Percentiles rank a stretch among this genome's conserved stretches.
phyloP scores from a whole-genome alignment of 345 rosid species.

The Durio zibethinus region DNA sequence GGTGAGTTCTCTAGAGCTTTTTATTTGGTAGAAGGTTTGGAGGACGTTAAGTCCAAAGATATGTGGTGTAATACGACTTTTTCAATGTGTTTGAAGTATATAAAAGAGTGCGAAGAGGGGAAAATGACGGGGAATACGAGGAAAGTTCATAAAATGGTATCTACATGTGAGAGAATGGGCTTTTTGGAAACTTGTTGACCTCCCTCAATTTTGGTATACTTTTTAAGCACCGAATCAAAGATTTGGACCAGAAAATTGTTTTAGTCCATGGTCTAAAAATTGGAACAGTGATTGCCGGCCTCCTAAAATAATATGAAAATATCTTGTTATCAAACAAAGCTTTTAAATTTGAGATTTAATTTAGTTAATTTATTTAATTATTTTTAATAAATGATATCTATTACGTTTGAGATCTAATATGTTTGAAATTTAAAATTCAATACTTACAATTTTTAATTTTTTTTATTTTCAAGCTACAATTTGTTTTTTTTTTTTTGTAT shows the following conservation, averaged over 20 bases:
- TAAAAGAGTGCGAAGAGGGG: neutral
- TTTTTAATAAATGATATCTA: no score
- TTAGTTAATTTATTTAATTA: no score
- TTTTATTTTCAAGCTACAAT: no score
- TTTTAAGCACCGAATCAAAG: conserved; percentile 2
- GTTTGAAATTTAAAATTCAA: no score
- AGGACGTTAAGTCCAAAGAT: conserved; percentile 16
- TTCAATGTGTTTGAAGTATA: neutral
- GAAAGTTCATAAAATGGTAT: neutral
- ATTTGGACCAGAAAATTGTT: neutral
- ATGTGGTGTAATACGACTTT: neutral
- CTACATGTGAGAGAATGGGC: neutral
- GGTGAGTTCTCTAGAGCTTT: neutral
- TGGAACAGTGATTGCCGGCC: neutral
- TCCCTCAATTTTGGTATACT: neutral
- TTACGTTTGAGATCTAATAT: no score
- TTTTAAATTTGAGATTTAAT: no score
- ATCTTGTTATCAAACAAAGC: no score
- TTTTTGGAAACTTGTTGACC: neutral
- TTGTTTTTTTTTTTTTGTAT: no score
- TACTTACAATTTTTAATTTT: no score
- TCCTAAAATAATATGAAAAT: neutral
- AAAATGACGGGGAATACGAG: conserved; percentile 19
- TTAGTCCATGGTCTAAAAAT: neutral
- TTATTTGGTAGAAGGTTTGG: neutral